A percentile compares a stretch with the other conserved stretches of the same genome.
These are phyloP conservation scores for Amanita rubescens DNA, from an alignment of 768 basidiomycete genomes.

Conservation along the genomic window DNA sequence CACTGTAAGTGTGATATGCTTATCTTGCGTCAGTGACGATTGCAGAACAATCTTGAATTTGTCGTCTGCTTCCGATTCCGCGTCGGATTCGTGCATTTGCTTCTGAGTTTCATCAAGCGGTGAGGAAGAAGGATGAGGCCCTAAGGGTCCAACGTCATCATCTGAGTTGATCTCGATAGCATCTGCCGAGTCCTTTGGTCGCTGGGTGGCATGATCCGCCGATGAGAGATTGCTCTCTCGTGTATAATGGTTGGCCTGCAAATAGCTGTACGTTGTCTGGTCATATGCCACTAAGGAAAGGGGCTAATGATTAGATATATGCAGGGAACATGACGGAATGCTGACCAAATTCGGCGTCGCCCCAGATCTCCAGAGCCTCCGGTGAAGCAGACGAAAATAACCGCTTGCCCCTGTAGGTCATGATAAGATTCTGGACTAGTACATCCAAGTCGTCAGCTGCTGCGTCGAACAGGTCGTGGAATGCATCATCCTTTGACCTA, in stretches of 20 bases:
- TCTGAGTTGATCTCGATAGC: constrained; percentile 20
- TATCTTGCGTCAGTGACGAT: constrained; percentile 39
- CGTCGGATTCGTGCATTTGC: constrained; percentile 23
- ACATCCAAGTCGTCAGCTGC: constrained; percentile 55
- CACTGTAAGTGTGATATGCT: constrained; percentile 58
- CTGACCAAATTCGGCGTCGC: constrained; percentile 58
- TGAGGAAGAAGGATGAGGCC: not conserved
- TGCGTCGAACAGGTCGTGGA: constrained; percentile 57
- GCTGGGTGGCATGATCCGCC: constrained; percentile 8
- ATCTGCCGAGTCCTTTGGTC: constrained; percentile 9
- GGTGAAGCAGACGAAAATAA: constrained; percentile 69
- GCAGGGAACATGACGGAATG: constrained; percentile 5
- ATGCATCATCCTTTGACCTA: constrained; percentile 48
- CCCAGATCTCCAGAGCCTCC: constrained; percentile 57
- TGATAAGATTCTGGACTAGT: constrained; percentile 42
- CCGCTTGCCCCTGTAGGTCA: constrained; percentile 54
- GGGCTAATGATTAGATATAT: not conserved
- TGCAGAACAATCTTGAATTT: constrained; percentile 64
- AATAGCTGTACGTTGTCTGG: constrained; percentile 53
- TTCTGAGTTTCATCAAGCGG: constrained; percentile 6
- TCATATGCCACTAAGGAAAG: constrained; percentile 54
- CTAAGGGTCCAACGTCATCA: constrained; percentile 11
- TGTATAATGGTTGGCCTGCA: constrained; percentile 21
- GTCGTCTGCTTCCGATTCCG: constrained; percentile 38
- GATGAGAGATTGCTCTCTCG: constrained; percentile 1